These are phyloP conservation scores for Fraxinus dipetala DNA, from an alignment of 305 asterid genomes.

Conservation along the genomic window DNA sequence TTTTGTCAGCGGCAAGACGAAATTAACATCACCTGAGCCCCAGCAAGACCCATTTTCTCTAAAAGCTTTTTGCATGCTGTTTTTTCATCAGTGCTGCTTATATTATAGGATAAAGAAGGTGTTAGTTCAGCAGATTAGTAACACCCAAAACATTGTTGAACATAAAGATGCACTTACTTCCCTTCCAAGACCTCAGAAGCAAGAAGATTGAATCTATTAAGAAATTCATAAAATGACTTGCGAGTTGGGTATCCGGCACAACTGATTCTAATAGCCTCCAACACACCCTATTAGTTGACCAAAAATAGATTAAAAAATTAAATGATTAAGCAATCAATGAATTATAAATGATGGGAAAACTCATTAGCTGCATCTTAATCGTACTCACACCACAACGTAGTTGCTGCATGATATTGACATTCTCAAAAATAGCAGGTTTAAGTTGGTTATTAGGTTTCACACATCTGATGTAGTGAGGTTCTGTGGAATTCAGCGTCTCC, in stretches of 20 bases:
- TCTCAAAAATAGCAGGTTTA: conserved; percentile 88
- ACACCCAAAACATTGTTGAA: conserved; percentile 11
- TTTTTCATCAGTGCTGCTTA: conserved; percentile 65
- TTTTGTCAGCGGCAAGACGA: conserved; percentile 20
- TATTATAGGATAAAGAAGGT: conserved; percentile 22
- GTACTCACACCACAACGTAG: conserved; percentile 94
- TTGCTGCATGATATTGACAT: conserved; percentile 81
- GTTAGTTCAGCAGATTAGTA: conserved; percentile 28
- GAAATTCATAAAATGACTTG: conserved; percentile 80
- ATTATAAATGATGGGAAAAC: conserved; percentile 9
- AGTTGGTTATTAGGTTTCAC: conserved; percentile 90
- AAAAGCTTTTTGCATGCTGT: conserved; percentile 67
- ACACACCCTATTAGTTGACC: conserved; percentile 65
- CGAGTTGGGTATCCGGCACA: conserved; percentile 99
- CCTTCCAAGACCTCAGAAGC: conserved; percentile 88
- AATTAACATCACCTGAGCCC: conserved; percentile 68
- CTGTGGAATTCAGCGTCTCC: conserved; percentile 88
- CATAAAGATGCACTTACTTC: conserved; percentile 52
- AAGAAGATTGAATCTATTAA: conserved; percentile 81
- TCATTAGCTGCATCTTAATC: conserved; percentile 21
- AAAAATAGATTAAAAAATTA: conserved; percentile 14
- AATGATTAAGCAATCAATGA: conserved; percentile 15
- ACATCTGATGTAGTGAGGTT: conserved; percentile 93
- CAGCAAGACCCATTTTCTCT: conserved; percentile 71
- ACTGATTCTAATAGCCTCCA: conserved; percentile 92